Conservation (phyloP, 257 asterid species). For the Scutellaria minor region DNA sequence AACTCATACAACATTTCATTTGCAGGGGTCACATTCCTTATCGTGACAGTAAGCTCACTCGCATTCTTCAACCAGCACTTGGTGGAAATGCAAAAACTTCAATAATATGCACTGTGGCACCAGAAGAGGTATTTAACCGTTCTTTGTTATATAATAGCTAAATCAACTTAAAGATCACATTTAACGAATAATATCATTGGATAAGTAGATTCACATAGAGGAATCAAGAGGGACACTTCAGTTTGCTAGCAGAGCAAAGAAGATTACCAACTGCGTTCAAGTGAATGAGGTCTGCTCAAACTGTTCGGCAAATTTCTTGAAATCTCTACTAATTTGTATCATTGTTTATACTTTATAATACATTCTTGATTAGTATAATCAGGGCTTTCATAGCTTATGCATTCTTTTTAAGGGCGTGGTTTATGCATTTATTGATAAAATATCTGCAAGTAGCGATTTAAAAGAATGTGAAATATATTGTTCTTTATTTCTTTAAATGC, state of each 20-base stretch:
- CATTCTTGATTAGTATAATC: slow-evolving; percentile 23
- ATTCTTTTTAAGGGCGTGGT: background rate
- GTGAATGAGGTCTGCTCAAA: slow-evolving; percentile 84
- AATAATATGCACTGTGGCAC: slow-evolving; percentile 93
- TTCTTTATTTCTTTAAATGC: background rate
- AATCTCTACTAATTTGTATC: slow-evolving; percentile 4
- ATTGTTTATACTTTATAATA: background rate
- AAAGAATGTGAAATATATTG: background rate
- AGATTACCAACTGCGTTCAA: slow-evolving; percentile 96
- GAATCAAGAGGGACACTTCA: slow-evolving; percentile 98
- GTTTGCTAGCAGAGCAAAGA: slow-evolving; percentile 98
- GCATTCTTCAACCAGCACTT: slow-evolving; percentile 98
- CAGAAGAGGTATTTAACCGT: slow-evolving; percentile 77
- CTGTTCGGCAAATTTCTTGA: slow-evolving; percentile 12
- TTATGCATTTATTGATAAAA: slow-evolving; percentile 16
- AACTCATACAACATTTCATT: slow-evolving; percentile 33
- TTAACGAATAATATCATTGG: slow-evolving; percentile 15
- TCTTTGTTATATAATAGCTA: slow-evolving; percentile 23
- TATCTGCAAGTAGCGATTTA: background rate
- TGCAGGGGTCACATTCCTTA: slow-evolving; percentile 97
- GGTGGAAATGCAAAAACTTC: slow-evolving; percentile 99
- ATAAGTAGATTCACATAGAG: slow-evolving; percentile 74
- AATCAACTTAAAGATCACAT: slow-evolving; percentile 17
- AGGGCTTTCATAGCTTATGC: slow-evolving; percentile 11
- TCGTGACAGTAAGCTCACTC: slow-evolving; percentile 98